phyloP scores from a whole-genome alignment of 305 asterid genomes.

The Petunia hybrid region DNA sequence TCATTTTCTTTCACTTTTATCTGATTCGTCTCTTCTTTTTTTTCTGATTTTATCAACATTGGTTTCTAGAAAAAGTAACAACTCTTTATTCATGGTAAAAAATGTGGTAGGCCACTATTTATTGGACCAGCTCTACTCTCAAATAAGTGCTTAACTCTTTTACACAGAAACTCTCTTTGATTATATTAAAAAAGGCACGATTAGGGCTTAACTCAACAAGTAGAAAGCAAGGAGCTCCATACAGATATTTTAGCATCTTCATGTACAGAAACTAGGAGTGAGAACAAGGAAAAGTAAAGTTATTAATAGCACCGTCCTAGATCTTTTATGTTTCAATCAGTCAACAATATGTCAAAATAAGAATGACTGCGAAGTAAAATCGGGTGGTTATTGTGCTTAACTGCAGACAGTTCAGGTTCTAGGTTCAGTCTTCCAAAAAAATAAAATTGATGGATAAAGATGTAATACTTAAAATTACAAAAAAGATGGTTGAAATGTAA shows the following conservation, averaged over 20 bases:
- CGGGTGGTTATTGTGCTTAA: neutral
- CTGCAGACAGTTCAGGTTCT: neutral
- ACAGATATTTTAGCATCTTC: neutral
- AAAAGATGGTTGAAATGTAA: neutral
- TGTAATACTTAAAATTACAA: neutral
- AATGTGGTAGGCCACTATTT: neutral
- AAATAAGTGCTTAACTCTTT: too few relatives aligned
- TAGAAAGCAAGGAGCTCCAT: neutral
- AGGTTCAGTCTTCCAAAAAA: neutral
- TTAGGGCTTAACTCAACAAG: neutral
- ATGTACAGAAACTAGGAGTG: conserved; percentile 1
- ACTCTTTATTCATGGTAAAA: neutral
- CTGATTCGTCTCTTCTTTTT: neutral
- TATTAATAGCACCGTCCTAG: neutral
- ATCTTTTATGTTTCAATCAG: neutral
- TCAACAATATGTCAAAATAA: neutral
- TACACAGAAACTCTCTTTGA: too few relatives aligned
- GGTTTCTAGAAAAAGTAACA: neutral
- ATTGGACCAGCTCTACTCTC: neutral
- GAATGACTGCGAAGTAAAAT: neutral
- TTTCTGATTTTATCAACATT: neutral
- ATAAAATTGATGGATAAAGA: conserved; percentile 1
- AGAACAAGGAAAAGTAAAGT: neutral
- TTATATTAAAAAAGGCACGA: too few relatives aligned
- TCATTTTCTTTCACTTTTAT: neutral